phyloP scores from a whole-genome alignment of 2,329 filamentous ascomycete species.

The Ceratocystiopsis minuta region DNA sequence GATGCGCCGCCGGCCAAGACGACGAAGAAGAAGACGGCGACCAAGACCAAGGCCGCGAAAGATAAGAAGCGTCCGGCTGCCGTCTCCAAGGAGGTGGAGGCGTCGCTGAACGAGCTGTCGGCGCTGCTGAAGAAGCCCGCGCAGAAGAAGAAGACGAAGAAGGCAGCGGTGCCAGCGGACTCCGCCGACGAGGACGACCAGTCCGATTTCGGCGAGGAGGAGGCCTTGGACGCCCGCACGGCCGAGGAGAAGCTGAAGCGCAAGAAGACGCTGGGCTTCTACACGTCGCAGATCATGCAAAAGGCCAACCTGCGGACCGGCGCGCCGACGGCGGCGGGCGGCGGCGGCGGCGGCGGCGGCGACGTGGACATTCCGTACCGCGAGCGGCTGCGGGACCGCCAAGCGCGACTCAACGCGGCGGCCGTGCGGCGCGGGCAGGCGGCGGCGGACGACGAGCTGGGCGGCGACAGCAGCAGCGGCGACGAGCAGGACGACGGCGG shows the following conservation, averaged over 20 bases:
- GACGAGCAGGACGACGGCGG: slow-evolving; percentile 35
- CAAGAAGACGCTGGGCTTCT: slow-evolving; percentile 90
- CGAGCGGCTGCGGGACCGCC: slow-evolving; percentile 71
- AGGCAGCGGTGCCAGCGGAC: slow-evolving; percentile 19
- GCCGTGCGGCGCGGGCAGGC: slow-evolving; percentile 67
- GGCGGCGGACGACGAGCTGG: slow-evolving; percentile 47
- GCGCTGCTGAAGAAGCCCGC: slow-evolving; percentile 15
- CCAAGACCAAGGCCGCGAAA: slow-evolving; percentile 1
- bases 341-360: slow-evolving; percentile 30
- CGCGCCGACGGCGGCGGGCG: slow-evolving; percentile 31
- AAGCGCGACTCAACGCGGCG: slow-evolving; percentile 72
- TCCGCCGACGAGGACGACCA: slow-evolving; percentile 32
- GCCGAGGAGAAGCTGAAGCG: slow-evolving; percentile 74
- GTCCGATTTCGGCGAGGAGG: slow-evolving; percentile 90
- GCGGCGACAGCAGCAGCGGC: slow-evolving; percentile 44
- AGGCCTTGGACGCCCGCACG: slow-evolving; percentile 55
- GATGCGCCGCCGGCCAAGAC: not conserved
- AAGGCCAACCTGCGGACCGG: slow-evolving; percentile 78
- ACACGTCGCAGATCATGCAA: slow-evolving; percentile 92
- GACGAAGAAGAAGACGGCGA: slow-evolving; percentile 9
- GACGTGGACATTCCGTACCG: slow-evolving; percentile 74
- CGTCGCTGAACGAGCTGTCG: slow-evolving; percentile 46
- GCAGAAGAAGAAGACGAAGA: slow-evolving; percentile 18
- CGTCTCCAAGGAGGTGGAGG: slow-evolving; percentile 44
- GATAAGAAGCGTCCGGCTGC: slow-evolving; percentile 18